A percentile compares a stretch with the other conserved stretches of the same genome.
phyloP scores from a whole-genome alignment of 768 basidiomycete species.

The Collybiopsis confluens region DNA sequence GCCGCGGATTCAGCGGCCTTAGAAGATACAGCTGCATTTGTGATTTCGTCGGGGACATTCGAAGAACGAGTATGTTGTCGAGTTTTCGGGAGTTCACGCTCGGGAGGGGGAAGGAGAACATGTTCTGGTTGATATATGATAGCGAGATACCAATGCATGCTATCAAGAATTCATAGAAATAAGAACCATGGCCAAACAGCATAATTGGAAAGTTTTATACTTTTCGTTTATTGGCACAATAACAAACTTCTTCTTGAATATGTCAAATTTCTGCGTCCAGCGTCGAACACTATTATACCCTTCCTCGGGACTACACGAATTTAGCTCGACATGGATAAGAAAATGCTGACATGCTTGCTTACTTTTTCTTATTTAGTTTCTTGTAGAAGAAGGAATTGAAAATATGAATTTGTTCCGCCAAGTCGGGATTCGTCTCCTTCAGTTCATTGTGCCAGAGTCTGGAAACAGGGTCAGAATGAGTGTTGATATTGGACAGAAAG shows the following conservation, averaged over 20 bases:
- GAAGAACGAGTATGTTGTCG: constrained; percentile 2
- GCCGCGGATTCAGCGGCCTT: neutral
- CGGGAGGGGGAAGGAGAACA: constrained; percentile 39
- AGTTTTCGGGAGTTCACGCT: constrained; percentile 7
- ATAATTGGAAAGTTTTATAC: constrained; percentile 43
- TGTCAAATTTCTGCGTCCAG: constrained; percentile 87
- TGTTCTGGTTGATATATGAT: constrained; percentile 84
- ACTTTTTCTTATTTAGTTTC: constrained; percentile 77
- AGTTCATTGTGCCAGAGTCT: constrained; percentile 72
- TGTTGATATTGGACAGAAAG: no score
- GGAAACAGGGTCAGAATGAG: constrained; percentile 5
- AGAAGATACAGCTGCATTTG: neutral
- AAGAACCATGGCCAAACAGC: neutral
- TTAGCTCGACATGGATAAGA: constrained; percentile 6
- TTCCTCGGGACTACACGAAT: constrained; percentile 39
- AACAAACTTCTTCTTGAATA: constrained; percentile 90
- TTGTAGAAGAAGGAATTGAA: constrained; percentile 99
- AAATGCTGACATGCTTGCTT: constrained; percentile 11
- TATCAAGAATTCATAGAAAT: constrained; percentile 23
- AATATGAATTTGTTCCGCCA: constrained; percentile 76
- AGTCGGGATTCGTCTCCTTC: constrained; percentile 46
- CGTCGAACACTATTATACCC: constrained; percentile 85
- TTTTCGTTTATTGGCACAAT: constrained; percentile 97
- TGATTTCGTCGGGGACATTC: neutral
- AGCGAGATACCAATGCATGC: constrained; percentile 96